Evolutionary conservation across 768 basidiomycete genomes (phyloP).

Genomic region (Rhizopogon roseolus): DNA sequence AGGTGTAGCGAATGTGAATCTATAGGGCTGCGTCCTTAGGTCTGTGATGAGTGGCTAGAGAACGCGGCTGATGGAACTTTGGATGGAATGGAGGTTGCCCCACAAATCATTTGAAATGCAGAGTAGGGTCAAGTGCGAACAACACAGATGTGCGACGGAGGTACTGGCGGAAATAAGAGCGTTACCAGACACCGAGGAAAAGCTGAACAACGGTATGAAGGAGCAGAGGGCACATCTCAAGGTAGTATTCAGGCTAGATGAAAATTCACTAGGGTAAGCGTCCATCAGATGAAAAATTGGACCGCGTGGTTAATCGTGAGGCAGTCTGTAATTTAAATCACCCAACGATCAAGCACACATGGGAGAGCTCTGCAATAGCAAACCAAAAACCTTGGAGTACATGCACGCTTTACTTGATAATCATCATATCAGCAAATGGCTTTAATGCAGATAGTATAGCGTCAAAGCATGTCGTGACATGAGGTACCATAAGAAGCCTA

Average conservation of each 20-base stretch:
- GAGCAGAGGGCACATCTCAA: no score
- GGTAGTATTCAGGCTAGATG: not conserved
- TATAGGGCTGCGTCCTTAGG: no score
- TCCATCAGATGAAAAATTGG: not conserved
- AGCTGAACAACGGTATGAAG: no score
- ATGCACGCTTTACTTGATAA: not conserved
- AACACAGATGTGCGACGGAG: no score
- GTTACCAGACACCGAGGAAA: not conserved
- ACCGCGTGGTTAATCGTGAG: not conserved
- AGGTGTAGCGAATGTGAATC: no score
- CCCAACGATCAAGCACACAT: not conserved
- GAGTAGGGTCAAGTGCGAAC: no score
- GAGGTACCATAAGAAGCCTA: slow-evolving; percentile 7
- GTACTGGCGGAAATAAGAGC: not conserved
- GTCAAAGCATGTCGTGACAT: slow-evolving; percentile 9
- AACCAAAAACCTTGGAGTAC: not conserved
- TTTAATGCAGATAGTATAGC: slow-evolving; percentile 9
- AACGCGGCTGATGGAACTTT: no score
- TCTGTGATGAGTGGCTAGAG: no score
- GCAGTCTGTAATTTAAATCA: not conserved
- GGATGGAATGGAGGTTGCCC: no score
- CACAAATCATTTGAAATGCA: no score
- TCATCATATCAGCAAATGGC: not conserved
- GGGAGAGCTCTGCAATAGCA: not conserved
- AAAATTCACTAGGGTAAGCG: not conserved